Evolutionary conservation across 148 eudicot genomes (phyloP).

Genomic region (Rhododendron molle): DNA sequence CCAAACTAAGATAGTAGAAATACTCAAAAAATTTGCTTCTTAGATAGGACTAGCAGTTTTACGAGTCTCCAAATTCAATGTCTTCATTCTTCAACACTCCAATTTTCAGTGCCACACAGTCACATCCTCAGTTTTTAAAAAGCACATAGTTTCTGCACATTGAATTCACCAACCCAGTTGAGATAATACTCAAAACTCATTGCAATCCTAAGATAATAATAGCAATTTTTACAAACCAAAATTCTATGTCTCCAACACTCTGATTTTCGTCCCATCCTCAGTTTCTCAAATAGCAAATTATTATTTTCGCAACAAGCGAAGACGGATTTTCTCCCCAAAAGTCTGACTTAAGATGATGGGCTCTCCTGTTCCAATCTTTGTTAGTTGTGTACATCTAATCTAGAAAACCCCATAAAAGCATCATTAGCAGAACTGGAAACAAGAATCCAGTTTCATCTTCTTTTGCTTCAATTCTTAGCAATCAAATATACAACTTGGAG

Average conservation of each 20-base stretch:
- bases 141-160: neutral
- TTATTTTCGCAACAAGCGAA: neutral
- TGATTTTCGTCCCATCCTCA: no score
- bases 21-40: neutral
- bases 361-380: neutral
- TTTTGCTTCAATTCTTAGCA: neutral
- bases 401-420: neutral
- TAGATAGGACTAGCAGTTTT: neutral
- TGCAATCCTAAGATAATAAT: neutral
- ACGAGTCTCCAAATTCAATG: neutral
- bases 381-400: neutral
- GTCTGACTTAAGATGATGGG: neutral
- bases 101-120: neutral
- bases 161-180: neutral
- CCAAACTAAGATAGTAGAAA: neutral
- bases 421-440: neutral
- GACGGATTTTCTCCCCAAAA: neutral
- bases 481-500: neutral
- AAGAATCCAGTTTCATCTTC: neutral
- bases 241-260: neutral
- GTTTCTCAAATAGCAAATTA: neutral
- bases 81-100: neutral
- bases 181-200: neutral
- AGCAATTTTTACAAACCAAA: no score
- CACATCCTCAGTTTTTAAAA: neutral